Base-by-base conservation (phyloP, 129 eudicot species). In the Flaveria sonorensis region DNA sequence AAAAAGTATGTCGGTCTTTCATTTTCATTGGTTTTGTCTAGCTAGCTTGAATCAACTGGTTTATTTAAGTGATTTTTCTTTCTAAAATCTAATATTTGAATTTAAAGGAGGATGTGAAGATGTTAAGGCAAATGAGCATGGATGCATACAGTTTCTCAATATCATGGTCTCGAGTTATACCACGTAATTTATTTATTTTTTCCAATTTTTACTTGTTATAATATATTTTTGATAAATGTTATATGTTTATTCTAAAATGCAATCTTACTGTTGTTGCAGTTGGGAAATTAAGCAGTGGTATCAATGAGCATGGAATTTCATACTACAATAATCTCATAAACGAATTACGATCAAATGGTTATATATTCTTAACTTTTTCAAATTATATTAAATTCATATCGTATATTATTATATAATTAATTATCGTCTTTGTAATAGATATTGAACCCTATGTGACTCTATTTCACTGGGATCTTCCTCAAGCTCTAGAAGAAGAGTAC, bases 381-480 rank as follows among this genome's bases (percentile, higher is more conserved):
- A 12, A 23, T 14, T 3, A 5, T 15, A 24, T 64, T 21, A 56
- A 1, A 10, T 15, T 14, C 24, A 24, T 19, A 16, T 36, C 18
- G 21, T 46, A 15, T 23, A 16, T 14, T 28, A 16, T 18, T 39
- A 56, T 14, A 47, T 71, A 21, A 26, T 23, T 59, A 45, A 42
- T 18, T 42, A 12, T 11, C 24, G 18, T 55, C 52, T 67, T 42
- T 1, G 2, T 30, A 42, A 73, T 79, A 87, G 96, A 87, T 71
- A 53, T 87, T 53, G 83, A 76, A 55, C 92, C 96, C 40, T 83
- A 53, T 57, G 89, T 84, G 65, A 90, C 96, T 75, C 81, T 90
- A 18, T 86, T 88, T 52, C 96, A 90, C 70, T 86, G 86, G 83
- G 96, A 90, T 78, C 80, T 84, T 68, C 92, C 96, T 10, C 90